Evolutionary conservation across 495 filamentous ascomycete species (phyloP).

Genomic region (Annulohypoxylon maeteangense): DNA sequence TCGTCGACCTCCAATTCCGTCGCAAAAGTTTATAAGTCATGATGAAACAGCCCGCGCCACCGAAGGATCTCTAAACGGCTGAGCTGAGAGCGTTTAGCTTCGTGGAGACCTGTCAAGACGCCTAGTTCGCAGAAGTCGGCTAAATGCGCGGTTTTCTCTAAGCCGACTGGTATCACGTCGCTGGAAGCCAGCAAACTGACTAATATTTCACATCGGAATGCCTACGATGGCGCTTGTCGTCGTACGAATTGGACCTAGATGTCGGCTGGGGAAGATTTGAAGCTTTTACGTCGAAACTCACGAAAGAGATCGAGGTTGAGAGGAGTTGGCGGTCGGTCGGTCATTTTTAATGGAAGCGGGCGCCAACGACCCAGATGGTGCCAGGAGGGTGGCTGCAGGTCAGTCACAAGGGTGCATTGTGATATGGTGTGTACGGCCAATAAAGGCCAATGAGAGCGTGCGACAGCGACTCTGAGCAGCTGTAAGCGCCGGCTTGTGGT

Average conservation of each 20-base stretch:
- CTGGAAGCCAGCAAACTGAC: conserved; percentile 38
- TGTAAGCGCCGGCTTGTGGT: conserved; percentile 48
- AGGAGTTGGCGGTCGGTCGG: conserved; percentile 43
- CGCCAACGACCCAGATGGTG: conserved; percentile 30
- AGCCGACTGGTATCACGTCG: conserved; percentile 31
- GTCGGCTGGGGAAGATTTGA: not conserved
- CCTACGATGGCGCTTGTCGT: conserved; percentile 38
- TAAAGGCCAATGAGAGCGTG: conserved; percentile 44
- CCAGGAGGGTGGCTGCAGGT: conserved; percentile 42
- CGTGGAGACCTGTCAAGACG: not conserved
- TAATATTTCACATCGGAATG: conserved; percentile 39
- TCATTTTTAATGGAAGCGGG: conserved; percentile 45
- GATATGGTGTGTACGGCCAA: conserved; percentile 38
- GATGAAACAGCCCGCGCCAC: conserved; percentile 34
- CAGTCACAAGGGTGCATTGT: conserved; percentile 47
- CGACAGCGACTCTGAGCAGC: conserved; percentile 29
- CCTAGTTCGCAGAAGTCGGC: conserved; percentile 19
- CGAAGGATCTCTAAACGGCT: conserved; percentile 27
- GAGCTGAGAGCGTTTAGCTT: conserved; percentile 23
- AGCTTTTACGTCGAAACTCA: conserved; percentile 32
- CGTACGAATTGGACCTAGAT: conserved; percentile 12
- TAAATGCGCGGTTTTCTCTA: conserved; percentile 37
- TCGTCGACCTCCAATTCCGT: conserved; percentile 73
- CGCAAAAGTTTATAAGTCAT: conserved; percentile 58
- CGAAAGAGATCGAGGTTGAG: conserved; percentile 37